These are phyloP conservation scores for Teunomyces funiuensis DNA, from an alignment of 805 yeast genomes.

Conservation along the genomic window DNA sequence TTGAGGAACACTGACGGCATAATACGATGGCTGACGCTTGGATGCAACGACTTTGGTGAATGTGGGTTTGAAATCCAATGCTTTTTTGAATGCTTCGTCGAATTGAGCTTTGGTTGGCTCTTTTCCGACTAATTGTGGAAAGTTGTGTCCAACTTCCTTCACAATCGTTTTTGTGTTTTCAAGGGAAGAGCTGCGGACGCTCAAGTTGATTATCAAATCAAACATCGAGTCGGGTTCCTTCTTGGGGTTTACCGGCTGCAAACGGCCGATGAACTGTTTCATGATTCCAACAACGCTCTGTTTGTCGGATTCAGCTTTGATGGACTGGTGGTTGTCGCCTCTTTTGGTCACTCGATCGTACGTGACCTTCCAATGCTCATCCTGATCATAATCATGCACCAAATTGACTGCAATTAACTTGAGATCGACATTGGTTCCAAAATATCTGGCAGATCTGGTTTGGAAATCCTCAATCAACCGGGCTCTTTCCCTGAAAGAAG, in stretches of 20 bases:
- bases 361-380: conserved; percentile 52
- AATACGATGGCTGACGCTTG: conserved; percentile 39
- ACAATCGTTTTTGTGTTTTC: conserved; percentile 12
- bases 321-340: conserved; percentile 89
- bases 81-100: conserved; percentile 48
- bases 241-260: conserved; percentile 53
- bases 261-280: conserved; percentile 70
- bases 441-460: conserved; percentile 42
- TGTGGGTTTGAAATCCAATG: conserved; percentile 56
- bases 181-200: conserved; percentile 31
- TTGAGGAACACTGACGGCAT: conserved; percentile 18
- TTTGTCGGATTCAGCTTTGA: conserved; percentile 53
- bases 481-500: conserved; percentile 64
- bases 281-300: conserved; percentile 59
- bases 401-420: conserved; percentile 71
- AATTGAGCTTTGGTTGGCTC: conserved; percentile 35
- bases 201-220: conserved; percentile 62
- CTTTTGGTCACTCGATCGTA: conserved; percentile 58
- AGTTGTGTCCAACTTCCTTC: conserved; percentile 32
- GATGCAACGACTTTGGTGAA: conserved; percentile 34
- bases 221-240: conserved; percentile 64
- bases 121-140: conserved; percentile 40
- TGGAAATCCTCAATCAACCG: conserved; percentile 58
- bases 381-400: conserved; percentile 32
- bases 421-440: conserved; percentile 39